A percentile compares a stretch with the other conserved stretches of the same genome.
These are phyloP conservation scores for Pseudogymnoascus destructans DNA, from an alignment of 2,329 filamentous ascomycete genomes.

Conservation along the genomic window DNA sequence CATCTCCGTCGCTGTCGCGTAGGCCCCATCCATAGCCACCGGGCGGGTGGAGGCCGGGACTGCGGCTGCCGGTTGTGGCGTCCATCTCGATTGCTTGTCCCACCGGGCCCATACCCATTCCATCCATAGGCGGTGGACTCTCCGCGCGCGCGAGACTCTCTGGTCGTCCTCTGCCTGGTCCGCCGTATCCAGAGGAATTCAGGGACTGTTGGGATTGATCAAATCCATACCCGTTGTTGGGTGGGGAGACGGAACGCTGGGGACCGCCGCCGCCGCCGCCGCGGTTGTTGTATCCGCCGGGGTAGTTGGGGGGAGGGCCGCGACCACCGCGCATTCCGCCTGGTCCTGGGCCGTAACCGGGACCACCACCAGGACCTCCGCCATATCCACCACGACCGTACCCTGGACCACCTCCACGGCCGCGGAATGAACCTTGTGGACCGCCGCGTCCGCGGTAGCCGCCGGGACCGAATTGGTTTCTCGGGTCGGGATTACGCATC, in stretches of 20 bases:
- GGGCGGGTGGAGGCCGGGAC: slow-evolving; percentile 25
- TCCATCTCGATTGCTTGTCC: slow-evolving; percentile 74
- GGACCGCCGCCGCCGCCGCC: not conserved
- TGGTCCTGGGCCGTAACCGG: slow-evolving; percentile 28
- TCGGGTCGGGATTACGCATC: slow-evolving; percentile 34
- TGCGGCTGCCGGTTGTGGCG: slow-evolving; percentile 43
- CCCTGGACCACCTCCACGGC: slow-evolving; percentile 32
- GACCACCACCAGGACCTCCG: slow-evolving; percentile 31
- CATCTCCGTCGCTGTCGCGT: slow-evolving; percentile 55
- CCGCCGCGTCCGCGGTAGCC: slow-evolving; percentile 18
- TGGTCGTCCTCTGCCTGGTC: slow-evolving; percentile 14
- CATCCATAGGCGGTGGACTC: slow-evolving; percentile 48
- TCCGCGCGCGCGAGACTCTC: slow-evolving; percentile 44
- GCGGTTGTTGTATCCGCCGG: slow-evolving; percentile 17
- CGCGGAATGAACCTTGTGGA: slow-evolving; percentile 23
- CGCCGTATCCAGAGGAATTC: slow-evolving; percentile 6
- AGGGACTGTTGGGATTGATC: not conserved
- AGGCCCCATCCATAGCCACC: slow-evolving; percentile 32
- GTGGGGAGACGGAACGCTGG: not conserved
- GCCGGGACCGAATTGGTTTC: slow-evolving; percentile 15
- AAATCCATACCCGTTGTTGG: not conserved
- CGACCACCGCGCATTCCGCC: slow-evolving; percentile 25
- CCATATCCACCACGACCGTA: slow-evolving; percentile 43
- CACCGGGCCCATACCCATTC: slow-evolving; percentile 27
- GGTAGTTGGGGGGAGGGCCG: slow-evolving; percentile 30